Conservation (phyloP, 164 flowering plant genomes). For the Saururus chinensis region DNA sequence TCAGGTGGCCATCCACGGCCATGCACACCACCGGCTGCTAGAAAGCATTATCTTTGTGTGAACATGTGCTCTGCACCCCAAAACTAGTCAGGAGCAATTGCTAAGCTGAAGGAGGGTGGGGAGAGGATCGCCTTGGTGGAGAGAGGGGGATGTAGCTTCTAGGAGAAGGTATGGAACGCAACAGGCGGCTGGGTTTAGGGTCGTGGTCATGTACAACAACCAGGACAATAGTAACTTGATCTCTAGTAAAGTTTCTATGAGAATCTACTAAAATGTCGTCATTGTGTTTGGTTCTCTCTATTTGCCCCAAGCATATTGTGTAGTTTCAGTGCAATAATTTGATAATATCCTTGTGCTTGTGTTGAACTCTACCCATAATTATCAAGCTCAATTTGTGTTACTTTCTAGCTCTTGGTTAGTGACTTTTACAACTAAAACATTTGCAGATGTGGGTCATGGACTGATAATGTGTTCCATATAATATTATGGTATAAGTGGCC, state of each 20-base stretch:
- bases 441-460: too few relatives aligned
- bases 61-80: constrained; percentile 36
- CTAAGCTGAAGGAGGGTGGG: neutral
- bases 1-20: constrained; percentile 12
- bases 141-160: constrained; percentile 48
- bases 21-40: constrained; percentile 17
- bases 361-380: neutral
- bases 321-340: neutral
- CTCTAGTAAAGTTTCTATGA: constrained; percentile 30
- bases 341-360: too few relatives aligned
- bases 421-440: too few relatives aligned
- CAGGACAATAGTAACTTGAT: constrained; percentile 21
- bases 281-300: neutral
- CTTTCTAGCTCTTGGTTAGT: too few relatives aligned
- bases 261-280: neutral
- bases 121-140: constrained; percentile 33
- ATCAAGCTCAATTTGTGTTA: neutral
- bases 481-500: too few relatives aligned
- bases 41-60: constrained; percentile 21
- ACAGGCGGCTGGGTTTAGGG: constrained; percentile 36
- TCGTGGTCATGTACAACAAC: constrained; percentile 44
- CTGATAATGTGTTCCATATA: too few relatives aligned
- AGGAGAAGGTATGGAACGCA: constrained; percentile 43
- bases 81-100: constrained; percentile 8
- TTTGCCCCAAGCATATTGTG: neutral